phyloP scores from a whole-genome alignment of 192 early-diverging fungal genomes.

The Coemansia sp. region DNA sequence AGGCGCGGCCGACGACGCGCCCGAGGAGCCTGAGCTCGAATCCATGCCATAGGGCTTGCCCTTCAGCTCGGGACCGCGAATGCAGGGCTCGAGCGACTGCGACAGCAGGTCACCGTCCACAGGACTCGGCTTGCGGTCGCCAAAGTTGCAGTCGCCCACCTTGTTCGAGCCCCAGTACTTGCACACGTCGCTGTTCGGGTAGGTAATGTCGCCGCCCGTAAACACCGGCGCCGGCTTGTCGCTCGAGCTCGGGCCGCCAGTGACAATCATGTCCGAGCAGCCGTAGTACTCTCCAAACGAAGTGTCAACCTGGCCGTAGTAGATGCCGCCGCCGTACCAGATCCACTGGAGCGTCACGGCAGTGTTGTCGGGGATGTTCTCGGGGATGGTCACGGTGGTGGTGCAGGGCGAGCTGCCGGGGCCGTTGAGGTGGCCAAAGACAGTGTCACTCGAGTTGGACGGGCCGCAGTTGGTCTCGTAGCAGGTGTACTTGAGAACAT shows the following conservation, averaged over 20 bases:
- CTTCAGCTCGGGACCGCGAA: conserved; percentile 28
- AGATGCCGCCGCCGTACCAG: conserved; percentile 61
- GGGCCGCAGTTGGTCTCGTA: conserved; percentile 59
- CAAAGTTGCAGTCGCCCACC: conserved; percentile 59
- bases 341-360: conserved; percentile 59
- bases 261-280: conserved; percentile 55
- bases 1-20: background rate
- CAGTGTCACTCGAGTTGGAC: conserved; percentile 24
- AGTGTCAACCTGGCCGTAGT: conserved; percentile 53
- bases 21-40: background rate
- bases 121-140: conserved; percentile 46
- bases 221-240: conserved; percentile 36
- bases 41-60: conserved; percentile 52
- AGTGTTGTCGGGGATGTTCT: conserved; percentile 53
- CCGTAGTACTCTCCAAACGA: conserved; percentile 62
- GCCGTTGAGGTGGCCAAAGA: conserved; percentile 55
- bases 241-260: conserved; percentile 43
- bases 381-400: conserved; percentile 51
- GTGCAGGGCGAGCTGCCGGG: conserved; percentile 52
- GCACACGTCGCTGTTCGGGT: conserved; percentile 56
- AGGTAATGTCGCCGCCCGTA: conserved; percentile 51
- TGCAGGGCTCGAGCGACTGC: conserved; percentile 59
- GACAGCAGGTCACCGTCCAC: conserved; percentile 51
- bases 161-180: conserved; percentile 64
- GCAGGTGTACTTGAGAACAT: conserved; percentile 54